phyloP scores from a whole-genome alignment of 2,329 filamentous ascomycete species.

The Colletotrichum sp. region DNA sequence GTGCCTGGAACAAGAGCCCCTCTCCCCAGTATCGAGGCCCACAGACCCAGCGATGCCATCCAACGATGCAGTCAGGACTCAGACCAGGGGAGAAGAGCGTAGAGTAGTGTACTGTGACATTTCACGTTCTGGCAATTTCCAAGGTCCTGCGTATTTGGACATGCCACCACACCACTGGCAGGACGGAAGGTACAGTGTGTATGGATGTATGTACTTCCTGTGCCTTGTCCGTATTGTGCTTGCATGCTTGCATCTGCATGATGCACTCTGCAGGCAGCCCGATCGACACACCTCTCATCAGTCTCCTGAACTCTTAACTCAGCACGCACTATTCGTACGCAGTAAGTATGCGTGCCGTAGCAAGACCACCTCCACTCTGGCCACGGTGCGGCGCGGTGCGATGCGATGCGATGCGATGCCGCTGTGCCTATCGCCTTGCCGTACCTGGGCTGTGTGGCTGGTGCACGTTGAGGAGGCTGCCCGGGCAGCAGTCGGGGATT shows the following conservation, averaged over 20 bases:
- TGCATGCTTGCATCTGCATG: not conserved
- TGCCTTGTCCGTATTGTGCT: not conserved
- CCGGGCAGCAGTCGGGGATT: not conserved
- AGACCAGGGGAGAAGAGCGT: not conserved
- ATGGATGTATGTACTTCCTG: not conserved
- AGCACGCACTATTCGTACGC: not conserved
- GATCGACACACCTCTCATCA: not conserved
- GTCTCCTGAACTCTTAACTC: not conserved
- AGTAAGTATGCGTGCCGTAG: not conserved
- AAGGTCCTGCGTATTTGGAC: not conserved
- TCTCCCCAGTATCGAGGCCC: not conserved
- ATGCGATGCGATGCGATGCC: not conserved
- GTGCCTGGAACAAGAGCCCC: not conserved
- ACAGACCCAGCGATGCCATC: not conserved
- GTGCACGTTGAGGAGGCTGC: not conserved
- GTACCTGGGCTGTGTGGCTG: not conserved
- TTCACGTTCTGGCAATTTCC: not conserved
- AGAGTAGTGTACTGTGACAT: not conserved
- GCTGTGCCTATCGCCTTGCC: not conserved
- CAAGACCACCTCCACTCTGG: not conserved
- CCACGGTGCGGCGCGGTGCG: not conserved
- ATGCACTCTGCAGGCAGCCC: not conserved
- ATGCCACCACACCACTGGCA: not conserved
- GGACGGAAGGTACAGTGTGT: not conserved
- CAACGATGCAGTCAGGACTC: not conserved